phyloP scores from a whole-genome alignment of 768 basidiomycete genomes.

The Tricholoma hemisulphureum region DNA sequence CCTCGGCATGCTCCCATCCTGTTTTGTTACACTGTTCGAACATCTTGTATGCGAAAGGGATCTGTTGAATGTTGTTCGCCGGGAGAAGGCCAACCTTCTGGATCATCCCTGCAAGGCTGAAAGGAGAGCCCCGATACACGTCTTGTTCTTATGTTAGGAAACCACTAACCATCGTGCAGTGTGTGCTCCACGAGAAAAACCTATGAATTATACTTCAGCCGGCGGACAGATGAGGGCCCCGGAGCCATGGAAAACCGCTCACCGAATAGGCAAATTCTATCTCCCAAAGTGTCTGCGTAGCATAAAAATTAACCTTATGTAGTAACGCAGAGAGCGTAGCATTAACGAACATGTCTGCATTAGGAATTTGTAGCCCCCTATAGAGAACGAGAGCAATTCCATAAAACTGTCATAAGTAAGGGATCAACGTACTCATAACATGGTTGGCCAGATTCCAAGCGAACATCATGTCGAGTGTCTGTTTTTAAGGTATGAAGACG shows the following conservation, averaged over 20 bases:
- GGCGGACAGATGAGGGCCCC: not conserved
- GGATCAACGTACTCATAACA: slow-evolving; percentile 41
- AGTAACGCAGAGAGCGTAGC: not conserved
- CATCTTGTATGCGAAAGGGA: slow-evolving; percentile 12
- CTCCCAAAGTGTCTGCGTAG: slow-evolving; percentile 50
- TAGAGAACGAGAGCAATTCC: slow-evolving; percentile 1
- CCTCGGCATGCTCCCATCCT: slow-evolving; percentile 3
- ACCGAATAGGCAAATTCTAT: slow-evolving; percentile 65
- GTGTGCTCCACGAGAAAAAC: slow-evolving; percentile 66
- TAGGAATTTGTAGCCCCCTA: slow-evolving; percentile 56
- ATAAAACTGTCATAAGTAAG: not conserved
- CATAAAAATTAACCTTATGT: not conserved
- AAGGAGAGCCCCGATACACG: too few species aligned
- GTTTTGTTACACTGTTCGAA: not conserved
- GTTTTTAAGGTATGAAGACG: too few species aligned
- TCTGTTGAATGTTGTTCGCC: slow-evolving; percentile 6
- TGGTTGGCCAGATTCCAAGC: slow-evolving; percentile 49
- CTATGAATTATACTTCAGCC: slow-evolving; percentile 14
- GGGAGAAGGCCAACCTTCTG: slow-evolving; percentile 8
- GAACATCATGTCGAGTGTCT: slow-evolving; percentile 50
- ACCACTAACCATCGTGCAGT: slow-evolving; percentile 48
- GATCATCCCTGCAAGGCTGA: not conserved
- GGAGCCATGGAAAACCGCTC: not conserved
- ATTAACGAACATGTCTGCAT: slow-evolving; percentile 50
- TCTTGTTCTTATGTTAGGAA: not conserved